Evolutionary conservation across 805 yeast species (phyloP).

Genomic region (Suhomyces emberorum): DNA sequence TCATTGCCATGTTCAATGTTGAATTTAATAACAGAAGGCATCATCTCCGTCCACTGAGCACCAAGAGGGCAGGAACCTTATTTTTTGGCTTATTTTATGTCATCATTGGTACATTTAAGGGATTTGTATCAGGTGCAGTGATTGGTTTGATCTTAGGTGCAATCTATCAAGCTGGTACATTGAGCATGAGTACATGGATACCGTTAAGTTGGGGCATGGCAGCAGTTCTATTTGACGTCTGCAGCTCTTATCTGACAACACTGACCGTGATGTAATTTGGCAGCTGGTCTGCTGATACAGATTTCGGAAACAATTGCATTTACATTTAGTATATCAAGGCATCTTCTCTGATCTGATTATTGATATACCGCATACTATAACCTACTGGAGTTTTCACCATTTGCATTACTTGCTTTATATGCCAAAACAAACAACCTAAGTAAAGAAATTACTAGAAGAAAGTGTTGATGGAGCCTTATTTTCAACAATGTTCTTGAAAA

Average conservation of each 20-base stretch:
- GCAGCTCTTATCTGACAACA: conserved; percentile 62
- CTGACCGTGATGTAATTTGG: conserved; percentile 17
- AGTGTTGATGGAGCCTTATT: no score
- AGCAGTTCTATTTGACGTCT: conserved; percentile 62
- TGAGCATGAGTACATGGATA: conserved; percentile 93
- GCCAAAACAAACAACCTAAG: no score
- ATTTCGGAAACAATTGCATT: no score
- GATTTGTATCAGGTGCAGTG: conserved; percentile 68
- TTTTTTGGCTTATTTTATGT: conserved; percentile 47
- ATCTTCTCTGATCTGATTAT: no score
- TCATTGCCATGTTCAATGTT: conserved; percentile 44
- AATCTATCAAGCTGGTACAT: conserved; percentile 73
- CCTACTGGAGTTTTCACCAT: no score
- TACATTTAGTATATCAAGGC: no score
- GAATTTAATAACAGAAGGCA: conserved; percentile 19
- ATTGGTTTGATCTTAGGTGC: conserved; percentile 74
- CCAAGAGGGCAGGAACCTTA: conserved; percentile 23
- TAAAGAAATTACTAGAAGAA: no score
- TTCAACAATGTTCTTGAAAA: no score
- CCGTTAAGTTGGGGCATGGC: conserved; percentile 81
- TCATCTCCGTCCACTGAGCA: conserved; percentile 8
- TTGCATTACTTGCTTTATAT: no score
- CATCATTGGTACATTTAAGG: conserved; percentile 58
- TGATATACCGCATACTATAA: no score
- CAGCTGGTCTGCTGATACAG: background rate